Conservation (phyloP, 257 asterid species). For the Fraxinus cuspidata region DNA sequence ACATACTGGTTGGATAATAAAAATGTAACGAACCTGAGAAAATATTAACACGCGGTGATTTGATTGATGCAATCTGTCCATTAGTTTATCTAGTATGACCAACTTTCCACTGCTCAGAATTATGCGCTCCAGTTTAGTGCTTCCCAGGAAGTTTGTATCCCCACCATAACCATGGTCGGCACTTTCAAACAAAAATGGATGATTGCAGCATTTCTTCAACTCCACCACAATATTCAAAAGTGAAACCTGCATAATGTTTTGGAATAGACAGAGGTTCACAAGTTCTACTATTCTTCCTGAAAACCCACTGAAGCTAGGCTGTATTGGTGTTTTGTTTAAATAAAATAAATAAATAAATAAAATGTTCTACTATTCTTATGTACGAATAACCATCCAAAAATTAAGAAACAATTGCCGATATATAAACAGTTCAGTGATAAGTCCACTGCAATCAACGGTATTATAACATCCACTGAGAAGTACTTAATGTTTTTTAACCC, state of each 20-base stretch:
- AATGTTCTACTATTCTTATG: slow-evolving; percentile 10
- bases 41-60: slow-evolving; percentile 94
- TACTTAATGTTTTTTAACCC: slow-evolving; percentile 11
- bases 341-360: too few relatives aligned
- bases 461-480: not conserved
- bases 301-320: too few relatives aligned
- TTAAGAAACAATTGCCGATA: slow-evolving; percentile 3
- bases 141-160: slow-evolving; percentile 73
- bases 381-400: not conserved
- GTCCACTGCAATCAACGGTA: not conserved
- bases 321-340: too few relatives aligned
- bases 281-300: slow-evolving; percentile 10
- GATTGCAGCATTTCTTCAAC: slow-evolving; percentile 99
- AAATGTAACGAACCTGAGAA: slow-evolving; percentile 76
- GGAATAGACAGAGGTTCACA: slow-evolving; percentile 16
- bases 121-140: slow-evolving; percentile 83
- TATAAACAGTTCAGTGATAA: slow-evolving; percentile 19
- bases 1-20: not conserved
- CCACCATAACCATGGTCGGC: slow-evolving; percentile 99
- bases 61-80: slow-evolving; percentile 81
- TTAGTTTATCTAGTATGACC: slow-evolving; percentile 90
- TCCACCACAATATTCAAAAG: slow-evolving; percentile 98
- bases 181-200: slow-evolving; percentile 97
- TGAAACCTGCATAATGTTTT: slow-evolving; percentile 72
- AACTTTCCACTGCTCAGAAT: slow-evolving; percentile 97